Conservation (phyloP, 352 stramenopile genomes). For the Bremia lactucae region DNA sequence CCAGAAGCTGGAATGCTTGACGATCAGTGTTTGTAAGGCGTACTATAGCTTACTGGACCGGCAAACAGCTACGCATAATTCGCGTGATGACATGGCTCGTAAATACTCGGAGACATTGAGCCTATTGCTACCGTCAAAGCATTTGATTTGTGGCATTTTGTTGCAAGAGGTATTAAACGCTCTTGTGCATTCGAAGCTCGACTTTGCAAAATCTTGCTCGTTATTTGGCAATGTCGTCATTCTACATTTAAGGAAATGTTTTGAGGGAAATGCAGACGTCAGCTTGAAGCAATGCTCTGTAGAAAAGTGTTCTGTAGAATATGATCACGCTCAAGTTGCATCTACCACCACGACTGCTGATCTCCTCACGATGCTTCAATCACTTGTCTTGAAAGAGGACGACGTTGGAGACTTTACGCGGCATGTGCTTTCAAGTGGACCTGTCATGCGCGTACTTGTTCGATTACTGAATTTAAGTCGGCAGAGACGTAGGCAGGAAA, state of each 20-base stretch:
- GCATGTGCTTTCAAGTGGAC: constrained; percentile 27
- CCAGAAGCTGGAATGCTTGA: constrained; percentile 16
- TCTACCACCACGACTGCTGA: constrained; percentile 10
- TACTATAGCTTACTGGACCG: constrained; percentile 16
- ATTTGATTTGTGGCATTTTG: constrained; percentile 6
- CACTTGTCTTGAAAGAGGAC: constrained; percentile 15
- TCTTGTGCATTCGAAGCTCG: constrained; percentile 10
- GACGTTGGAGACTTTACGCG: constrained; percentile 29
- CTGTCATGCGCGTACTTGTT: constrained; percentile 23
- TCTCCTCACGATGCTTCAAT: constrained; percentile 15
- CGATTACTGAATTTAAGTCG: constrained; percentile 18
- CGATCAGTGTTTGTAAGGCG: constrained; percentile 9
- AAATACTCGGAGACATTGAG: constrained; percentile 24
- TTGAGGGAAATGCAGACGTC: constrained; percentile 4
- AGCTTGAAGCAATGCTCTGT: constrained; percentile 21
- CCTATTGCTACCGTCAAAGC: constrained; percentile 19
- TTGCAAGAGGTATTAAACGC: constrained; percentile 17
- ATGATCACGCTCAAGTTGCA: constrained; percentile 10
- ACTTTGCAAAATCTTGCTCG: constrained; percentile 1
- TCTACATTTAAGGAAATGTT: constrained; percentile 16
- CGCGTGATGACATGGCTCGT: constrained; percentile 4
- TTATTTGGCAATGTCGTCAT: constrained; percentile 26
- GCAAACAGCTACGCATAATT: constrained; percentile 5
- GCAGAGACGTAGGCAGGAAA: constrained; percentile 16
- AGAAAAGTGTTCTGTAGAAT: constrained; percentile 27